Conservation (phyloP, 306 rosid genomes). For the Cucurbita argyrosperma region DNA sequence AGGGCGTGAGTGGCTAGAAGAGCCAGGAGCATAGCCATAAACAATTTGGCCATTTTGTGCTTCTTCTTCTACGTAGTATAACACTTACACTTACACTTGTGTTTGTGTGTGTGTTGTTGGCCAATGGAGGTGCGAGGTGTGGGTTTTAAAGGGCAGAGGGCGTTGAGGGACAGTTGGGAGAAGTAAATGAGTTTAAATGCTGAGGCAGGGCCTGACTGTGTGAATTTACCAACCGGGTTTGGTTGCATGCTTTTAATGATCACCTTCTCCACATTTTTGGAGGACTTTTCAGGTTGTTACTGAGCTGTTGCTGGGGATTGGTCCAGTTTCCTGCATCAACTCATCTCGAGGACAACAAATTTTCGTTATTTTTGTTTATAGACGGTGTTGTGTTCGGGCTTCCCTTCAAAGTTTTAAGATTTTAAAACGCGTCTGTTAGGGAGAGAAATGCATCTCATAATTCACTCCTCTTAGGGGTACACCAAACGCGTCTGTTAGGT, state of each 20-base stretch:
- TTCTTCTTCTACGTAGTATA: not conserved
- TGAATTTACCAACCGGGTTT: not conserved
- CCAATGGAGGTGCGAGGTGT: not conserved
- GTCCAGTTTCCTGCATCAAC: not conserved
- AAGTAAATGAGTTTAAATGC: conserved; percentile 46
- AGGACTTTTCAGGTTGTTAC: not conserved
- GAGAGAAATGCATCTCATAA: too few relatives aligned
- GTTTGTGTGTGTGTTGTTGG: not conserved
- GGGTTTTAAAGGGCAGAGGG: not conserved
- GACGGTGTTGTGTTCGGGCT: too few relatives aligned
- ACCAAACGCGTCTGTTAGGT: too few relatives aligned
- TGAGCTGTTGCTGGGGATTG: not conserved
- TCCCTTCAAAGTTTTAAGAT: too few relatives aligned
- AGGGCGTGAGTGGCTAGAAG: conserved; percentile 24
- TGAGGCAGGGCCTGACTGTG: not conserved
- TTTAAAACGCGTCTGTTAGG: too few relatives aligned
- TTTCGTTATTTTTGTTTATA: too few relatives aligned
- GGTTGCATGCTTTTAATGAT: not conserved
- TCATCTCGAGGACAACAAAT: not conserved
- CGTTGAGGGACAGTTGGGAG: conserved; percentile 26
- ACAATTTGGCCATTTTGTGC: conserved; percentile 28
- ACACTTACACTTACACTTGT: not conserved
- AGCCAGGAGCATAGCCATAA: conserved; percentile 34
- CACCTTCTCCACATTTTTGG: not conserved
- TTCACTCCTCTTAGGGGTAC: too few relatives aligned